Percentiles rank a stretch among this genome's conserved stretches.
phyloP scores from a whole-genome alignment of 2,329 filamentous ascomycete species.

The Plenodomus tracheiphilus region DNA sequence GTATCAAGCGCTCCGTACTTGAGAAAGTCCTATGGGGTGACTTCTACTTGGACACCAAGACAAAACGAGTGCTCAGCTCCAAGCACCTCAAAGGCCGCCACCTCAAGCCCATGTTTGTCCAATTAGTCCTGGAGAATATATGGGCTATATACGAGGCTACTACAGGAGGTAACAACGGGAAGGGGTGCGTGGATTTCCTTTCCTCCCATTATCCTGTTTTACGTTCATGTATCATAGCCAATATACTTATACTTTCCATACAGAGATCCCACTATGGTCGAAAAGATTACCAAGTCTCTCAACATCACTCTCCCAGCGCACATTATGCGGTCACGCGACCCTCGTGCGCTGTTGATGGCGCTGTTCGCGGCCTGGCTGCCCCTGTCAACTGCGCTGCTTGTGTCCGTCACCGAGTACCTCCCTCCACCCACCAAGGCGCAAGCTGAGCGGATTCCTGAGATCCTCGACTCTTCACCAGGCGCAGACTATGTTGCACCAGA shows the following conservation, averaged over 20 bases:
- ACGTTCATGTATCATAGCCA: conserved; percentile 41
- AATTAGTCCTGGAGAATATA: conserved; percentile 90
- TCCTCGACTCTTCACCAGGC: conserved; percentile 81
- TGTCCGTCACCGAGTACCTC: conserved; percentile 91
- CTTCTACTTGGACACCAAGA: conserved; percentile 95
- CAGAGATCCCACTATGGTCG: conserved; percentile 76
- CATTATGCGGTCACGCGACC: conserved; percentile 79
- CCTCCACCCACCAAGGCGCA: conserved; percentile 84
- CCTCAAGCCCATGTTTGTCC: conserved; percentile 96
- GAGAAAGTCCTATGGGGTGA: conserved; percentile 97
- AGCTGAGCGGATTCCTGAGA: conserved; percentile 73
- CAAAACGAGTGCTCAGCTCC: conserved; percentile 84
- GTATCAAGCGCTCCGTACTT: conserved; percentile 83
- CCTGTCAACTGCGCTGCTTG: conserved; percentile 85
- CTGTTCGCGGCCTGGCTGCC: conserved; percentile 91
- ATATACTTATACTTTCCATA: conserved; percentile 46
- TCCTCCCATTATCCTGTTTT: conserved; percentile 32
- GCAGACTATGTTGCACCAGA: conserved; percentile 68
- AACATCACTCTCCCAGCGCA: conserved; percentile 84
- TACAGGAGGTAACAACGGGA: conserved; percentile 77
- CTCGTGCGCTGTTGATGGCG: conserved; percentile 79
- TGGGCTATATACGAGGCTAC: conserved; percentile 97
- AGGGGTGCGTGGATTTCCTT: conserved; percentile 65
- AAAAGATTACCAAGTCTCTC: conserved; percentile 94
- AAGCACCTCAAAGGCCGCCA: conserved; percentile 92